Evolutionary conservation across 495 filamentous ascomycete species (phyloP).

Genomic region (Melanomma pulvis-pyrius): DNA sequence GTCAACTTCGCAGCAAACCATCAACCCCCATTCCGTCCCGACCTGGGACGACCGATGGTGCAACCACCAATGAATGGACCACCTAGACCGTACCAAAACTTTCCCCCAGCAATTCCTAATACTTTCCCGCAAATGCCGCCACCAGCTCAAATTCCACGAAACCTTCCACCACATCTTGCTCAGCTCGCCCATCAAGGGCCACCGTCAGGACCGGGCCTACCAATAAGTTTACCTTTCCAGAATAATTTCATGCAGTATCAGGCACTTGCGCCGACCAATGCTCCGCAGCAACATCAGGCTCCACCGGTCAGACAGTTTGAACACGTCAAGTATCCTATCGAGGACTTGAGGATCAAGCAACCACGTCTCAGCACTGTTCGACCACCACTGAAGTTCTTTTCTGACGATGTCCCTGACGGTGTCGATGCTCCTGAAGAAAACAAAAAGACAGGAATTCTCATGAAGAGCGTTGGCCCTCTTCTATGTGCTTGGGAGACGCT

Average conservation of each 20-base stretch:
- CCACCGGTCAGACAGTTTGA: conserved; percentile 79
- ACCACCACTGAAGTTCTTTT: conserved; percentile 77
- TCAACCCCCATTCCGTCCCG: conserved; percentile 9
- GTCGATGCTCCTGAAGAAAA: conserved; percentile 37
- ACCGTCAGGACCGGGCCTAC: conserved; percentile 11
- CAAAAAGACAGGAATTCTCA: conserved; percentile 65
- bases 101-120: neutral
- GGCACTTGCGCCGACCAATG: conserved; percentile 22
- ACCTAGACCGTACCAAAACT: neutral
- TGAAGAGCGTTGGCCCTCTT: conserved; percentile 77
- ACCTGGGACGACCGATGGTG: conserved; percentile 4
- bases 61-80: conserved; percentile 4
- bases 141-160: conserved; percentile 1
- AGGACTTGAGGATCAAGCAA: conserved; percentile 80
- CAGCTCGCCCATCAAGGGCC: conserved; percentile 23
- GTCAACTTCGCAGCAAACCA: conserved; percentile 28
- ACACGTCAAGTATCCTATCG: conserved; percentile 89
- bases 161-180: conserved; percentile 20
- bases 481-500: conserved; percentile 94
- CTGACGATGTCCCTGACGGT: conserved; percentile 52
- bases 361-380: conserved; percentile 61
- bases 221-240: conserved; percentile 32
- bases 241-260: conserved; percentile 39
- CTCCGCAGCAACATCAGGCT: conserved; percentile 37
- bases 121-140: neutral